Evolutionary conservation across 164 flowering plant species (phyloP), one percentile per base, ranked within the genome.

Genomic region (Umbellularia californica): DNA sequence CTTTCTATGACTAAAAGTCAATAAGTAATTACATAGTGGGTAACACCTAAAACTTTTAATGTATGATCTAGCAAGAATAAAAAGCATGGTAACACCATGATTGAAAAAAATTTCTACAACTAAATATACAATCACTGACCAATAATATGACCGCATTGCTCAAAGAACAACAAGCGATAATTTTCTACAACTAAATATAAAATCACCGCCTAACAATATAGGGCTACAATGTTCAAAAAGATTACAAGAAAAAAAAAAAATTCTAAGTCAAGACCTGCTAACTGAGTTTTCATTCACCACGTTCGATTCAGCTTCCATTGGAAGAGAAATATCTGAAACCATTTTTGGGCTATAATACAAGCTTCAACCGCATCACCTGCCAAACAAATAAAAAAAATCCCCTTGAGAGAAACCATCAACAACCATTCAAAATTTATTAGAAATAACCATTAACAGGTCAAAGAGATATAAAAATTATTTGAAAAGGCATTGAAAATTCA

Each of bases 211-310:
- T 41, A 41, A 41, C 47, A 41, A 41, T 41, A 35, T 35, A 3
- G 47, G 2, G 47, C 47, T 35, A 35, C 47, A 35, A 6, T 35
- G 47, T 35, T 35, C 47, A 35, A 35, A 6, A 35, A 35, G 10
- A 35, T 35, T 35, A 35, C 47, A 35, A 3, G 51, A 22, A 19
- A 20, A 28, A 3, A 27, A 28, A n/a, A n/a, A n/a, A n/a, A n/a
- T 5, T 13, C 58, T 9, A 24, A 27, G 66, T 15, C 47, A 81
- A 79, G 66, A 82, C 84, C 84, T 82, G 77, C 72, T 51, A 30
- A 33, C 72, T 19, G 24, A 65, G 58, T 72, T 75, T 24, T 69
- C 80, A 33, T 55, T 68, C 17, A 47, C 75, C 17, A 75, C 12
- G 68, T 75, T 72, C n/a, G 77, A 74, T 50, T 79, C 69, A 4